Percentiles rank a stretch among this genome's conserved stretches.
These are phyloP conservation scores for Trichoderma cornu-damae DNA, from an alignment of 2,329 filamentous ascomycete genomes.

Conservation along the genomic window DNA sequence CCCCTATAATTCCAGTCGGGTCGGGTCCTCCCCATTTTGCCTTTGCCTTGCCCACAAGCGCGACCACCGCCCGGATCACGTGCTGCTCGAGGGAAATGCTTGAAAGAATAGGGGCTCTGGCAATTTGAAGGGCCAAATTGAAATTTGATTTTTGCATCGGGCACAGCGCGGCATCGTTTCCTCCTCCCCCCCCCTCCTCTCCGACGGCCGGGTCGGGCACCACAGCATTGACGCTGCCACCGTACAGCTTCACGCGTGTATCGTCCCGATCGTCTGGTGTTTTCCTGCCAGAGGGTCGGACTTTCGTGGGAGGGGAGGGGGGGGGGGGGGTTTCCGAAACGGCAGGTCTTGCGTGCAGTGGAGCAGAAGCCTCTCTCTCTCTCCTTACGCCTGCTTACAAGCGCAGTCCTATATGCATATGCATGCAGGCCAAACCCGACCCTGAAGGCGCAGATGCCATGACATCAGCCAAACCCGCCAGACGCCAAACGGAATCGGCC, in stretches of 20 bases:
- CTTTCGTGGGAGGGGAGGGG: neutral
- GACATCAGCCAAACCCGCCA: slow-evolving; percentile 3
- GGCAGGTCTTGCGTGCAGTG: slow-evolving; percentile 4
- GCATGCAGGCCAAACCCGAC: slow-evolving; percentile 13
- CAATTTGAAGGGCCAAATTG: neutral
- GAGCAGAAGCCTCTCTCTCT: neutral
- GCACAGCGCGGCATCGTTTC: too few relatives aligned
- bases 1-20: slow-evolving; percentile 16
- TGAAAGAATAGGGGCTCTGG: neutral
- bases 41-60: neutral
- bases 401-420: neutral
- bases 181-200: too few relatives aligned
- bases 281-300: too few relatives aligned
- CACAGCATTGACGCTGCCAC: slow-evolving; percentile 1
- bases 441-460: slow-evolving; percentile 1
- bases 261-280: slow-evolving; percentile 1
- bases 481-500: neutral
- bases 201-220: slow-evolving; percentile 9
- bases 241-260: neutral
- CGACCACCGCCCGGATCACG: slow-evolving; percentile 13
- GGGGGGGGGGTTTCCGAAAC: neutral
- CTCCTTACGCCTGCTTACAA: slow-evolving; percentile 7
- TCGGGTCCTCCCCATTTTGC: too few relatives aligned
- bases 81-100: too few relatives aligned
- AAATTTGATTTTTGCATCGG: too few relatives aligned